A percentile compares a stretch with the other conserved stretches of the same genome.
phyloP scores from a whole-genome alignment of 257 asterid genomes.

The Solanum verrucosum region DNA sequence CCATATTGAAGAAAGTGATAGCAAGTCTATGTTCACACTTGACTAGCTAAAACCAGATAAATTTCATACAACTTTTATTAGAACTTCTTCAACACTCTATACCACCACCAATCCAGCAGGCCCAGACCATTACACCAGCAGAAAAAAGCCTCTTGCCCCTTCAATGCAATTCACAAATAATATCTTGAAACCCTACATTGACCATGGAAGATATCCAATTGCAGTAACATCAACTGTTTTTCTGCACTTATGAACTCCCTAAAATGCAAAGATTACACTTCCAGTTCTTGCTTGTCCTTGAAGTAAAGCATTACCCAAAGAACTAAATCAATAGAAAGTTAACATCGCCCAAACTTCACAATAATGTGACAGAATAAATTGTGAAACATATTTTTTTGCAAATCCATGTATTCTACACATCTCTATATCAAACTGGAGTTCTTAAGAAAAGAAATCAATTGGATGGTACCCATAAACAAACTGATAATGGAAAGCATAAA shows the following conservation, averaged over 20 bases:
- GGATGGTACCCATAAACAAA: not conserved
- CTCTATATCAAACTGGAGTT: not conserved
- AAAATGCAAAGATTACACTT: not conserved
- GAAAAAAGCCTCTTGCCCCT: not conserved
- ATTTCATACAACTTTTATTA: not conserved
- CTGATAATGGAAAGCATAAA: not conserved
- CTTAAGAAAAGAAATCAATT: not conserved
- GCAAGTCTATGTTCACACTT: not conserved
- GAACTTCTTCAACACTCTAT: not conserved
- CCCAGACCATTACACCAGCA: not conserved
- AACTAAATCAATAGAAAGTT: not conserved
- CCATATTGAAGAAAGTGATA: not conserved
- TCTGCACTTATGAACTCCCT: not conserved
- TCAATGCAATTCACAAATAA: not conserved
- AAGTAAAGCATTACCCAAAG: not conserved
- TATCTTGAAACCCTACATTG: not conserved
- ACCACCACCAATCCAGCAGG: not conserved
- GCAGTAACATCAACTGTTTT: not conserved
- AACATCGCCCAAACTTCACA: not conserved
- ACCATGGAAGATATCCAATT: not conserved
- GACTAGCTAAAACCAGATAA: not conserved
- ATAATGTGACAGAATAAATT: not conserved
- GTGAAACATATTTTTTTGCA: not conserved
- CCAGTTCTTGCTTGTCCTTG: not conserved
- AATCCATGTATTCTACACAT: not conserved